Percentiles rank a stretch among this genome's conserved stretches.
Evolutionary conservation across 2,329 filamentous ascomycete genomes (phyloP).

Genomic region (Epichloe festucae): DNA sequence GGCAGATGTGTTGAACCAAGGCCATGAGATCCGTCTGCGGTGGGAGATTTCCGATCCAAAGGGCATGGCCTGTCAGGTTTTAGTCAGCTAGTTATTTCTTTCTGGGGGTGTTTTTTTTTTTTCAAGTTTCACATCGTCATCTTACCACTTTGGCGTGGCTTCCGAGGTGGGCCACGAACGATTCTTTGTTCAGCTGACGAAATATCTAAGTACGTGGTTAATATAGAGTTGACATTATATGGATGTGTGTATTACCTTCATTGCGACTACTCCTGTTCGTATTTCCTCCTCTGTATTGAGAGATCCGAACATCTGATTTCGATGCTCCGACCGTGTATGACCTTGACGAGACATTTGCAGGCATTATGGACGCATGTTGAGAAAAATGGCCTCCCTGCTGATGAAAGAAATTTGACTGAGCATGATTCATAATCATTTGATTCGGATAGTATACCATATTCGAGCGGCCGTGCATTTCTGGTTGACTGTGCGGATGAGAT

Average conservation of each 20-base stretch:
- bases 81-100: not conserved
- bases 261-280: conserved; percentile 3
- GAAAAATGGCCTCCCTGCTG: conserved; percentile 24
- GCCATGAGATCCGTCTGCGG: conserved; percentile 69
- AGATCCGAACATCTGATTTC: conserved; percentile 6
- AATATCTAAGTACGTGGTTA: conserved; percentile 7
- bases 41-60: conserved; percentile 93
- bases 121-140: conserved; percentile 3
- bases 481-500: conserved; percentile 23
- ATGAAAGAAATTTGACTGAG: conserved; percentile 34
- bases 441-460: conserved; percentile 31
- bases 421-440: conserved; percentile 28
- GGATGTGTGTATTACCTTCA: conserved; percentile 11
- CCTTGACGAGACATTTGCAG: conserved; percentile 20
- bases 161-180: conserved; percentile 23
- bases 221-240: not conserved
- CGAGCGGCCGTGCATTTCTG: conserved; percentile 22
- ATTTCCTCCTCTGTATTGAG: conserved; percentile 6
- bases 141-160: conserved; percentile 48
- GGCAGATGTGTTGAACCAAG: conserved; percentile 83
- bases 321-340: conserved; percentile 20
- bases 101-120: not conserved
- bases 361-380: conserved; percentile 18
- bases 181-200: conserved; percentile 9
- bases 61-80: conserved; percentile 53